Conservation (phyloP, 345 rosid species). For the Hibiscus tridactylites region DNA sequence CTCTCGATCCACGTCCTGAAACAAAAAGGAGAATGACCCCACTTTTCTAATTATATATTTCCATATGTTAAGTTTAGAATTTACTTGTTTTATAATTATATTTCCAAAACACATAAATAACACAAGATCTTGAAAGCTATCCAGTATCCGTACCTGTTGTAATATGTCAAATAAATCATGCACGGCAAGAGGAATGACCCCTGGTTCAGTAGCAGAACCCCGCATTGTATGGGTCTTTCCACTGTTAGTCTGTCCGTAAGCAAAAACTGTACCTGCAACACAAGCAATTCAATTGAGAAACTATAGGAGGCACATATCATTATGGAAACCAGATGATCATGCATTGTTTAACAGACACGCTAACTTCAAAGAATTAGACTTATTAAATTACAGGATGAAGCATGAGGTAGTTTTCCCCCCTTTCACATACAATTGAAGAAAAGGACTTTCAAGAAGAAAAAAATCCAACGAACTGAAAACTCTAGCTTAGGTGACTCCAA, state of each 20-base stretch:
- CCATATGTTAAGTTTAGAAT: not conserved
- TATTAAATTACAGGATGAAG: not conserved
- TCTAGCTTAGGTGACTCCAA: not conserved
- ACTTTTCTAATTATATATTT: too few species aligned
- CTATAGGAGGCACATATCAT: not conserved
- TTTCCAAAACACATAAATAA: not conserved
- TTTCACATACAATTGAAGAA: not conserved
- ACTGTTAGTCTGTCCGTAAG: constrained; percentile 92
- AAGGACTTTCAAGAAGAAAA: not conserved
- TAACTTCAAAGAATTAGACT: not conserved
- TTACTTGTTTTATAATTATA: not conserved
- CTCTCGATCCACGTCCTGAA: constrained; percentile 66
- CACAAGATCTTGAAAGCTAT: not conserved
- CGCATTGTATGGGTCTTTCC: constrained; percentile 98
- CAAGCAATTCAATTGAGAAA: not conserved
- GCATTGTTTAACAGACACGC: not conserved
- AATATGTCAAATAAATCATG: constrained; percentile 58
- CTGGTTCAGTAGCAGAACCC: constrained; percentile 65
- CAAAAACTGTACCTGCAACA: constrained; percentile 79
- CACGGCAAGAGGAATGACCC: constrained; percentile 85
- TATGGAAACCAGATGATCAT: not conserved
- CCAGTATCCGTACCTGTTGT: constrained; percentile 38
- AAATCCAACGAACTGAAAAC: not conserved
- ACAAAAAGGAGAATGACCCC: not conserved
- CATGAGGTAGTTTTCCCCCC: not conserved